A percentile compares a stretch with the other conserved stretches of the same genome.
phyloP scores from a whole-genome alignment of 768 basidiomycete species.

The Coprinellus micaceus region DNA sequence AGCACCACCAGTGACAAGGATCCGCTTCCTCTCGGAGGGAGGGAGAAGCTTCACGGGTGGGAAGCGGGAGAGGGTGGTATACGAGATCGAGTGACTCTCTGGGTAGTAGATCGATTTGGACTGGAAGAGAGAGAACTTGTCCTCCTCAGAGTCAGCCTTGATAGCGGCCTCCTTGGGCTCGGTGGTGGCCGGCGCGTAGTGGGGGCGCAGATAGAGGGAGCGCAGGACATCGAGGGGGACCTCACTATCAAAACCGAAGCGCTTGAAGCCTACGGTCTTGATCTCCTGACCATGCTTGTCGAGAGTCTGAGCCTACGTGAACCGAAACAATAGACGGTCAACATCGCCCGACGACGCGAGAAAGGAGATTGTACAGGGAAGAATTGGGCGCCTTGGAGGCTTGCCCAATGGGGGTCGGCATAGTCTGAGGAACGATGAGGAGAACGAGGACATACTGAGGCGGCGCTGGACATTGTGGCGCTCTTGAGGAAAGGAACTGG shows the following conservation, averaged over 20 bases:
- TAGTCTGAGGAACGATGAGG: slow-evolving; percentile 9
- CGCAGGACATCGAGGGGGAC: slow-evolving; percentile 78
- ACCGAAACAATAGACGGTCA: slow-evolving; percentile 12
- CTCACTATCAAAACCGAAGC: slow-evolving; percentile 88
- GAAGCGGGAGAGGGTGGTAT: slow-evolving; percentile 88
- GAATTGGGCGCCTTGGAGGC: neutral
- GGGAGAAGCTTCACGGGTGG: slow-evolving; percentile 88
- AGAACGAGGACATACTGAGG: slow-evolving; percentile 21
- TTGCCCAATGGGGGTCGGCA: slow-evolving; percentile 5
- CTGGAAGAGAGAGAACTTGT: slow-evolving; percentile 54
- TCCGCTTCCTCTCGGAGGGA: slow-evolving; percentile 73
- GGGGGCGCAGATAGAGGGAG: slow-evolving; percentile 82
- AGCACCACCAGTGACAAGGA: slow-evolving; percentile 95
- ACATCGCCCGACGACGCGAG: neutral
- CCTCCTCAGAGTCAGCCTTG: slow-evolving; percentile 31
- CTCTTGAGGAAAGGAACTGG: slow-evolving; percentile 9
- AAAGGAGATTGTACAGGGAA: neutral
- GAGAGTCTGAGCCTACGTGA: slow-evolving; percentile 52
- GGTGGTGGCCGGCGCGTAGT: slow-evolving; percentile 56
- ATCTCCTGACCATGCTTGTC: slow-evolving; percentile 78
- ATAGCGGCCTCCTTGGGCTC: slow-evolving; percentile 33
- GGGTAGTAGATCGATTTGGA: slow-evolving; percentile 87
- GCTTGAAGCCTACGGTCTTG: slow-evolving; percentile 73
- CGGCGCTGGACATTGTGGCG: slow-evolving; percentile 18
- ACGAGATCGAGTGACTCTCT: slow-evolving; percentile 78